Percentiles rank a stretch among this genome's conserved stretches.
Evolutionary conservation across 1,284 basidiomycete genomes (phyloP).

Genomic region (Boletus albobrunnescens): DNA sequence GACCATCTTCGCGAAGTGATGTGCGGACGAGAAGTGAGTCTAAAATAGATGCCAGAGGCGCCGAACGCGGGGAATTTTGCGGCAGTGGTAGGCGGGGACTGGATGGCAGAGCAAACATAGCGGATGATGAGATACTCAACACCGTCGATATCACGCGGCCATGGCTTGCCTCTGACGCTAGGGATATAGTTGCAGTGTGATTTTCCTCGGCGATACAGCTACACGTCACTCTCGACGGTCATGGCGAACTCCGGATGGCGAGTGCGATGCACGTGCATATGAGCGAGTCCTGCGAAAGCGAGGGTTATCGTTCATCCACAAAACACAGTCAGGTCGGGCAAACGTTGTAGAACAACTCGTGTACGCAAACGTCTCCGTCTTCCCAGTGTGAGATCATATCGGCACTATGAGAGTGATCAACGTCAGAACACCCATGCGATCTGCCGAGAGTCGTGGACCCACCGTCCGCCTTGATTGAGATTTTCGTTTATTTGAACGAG

Average conservation of each 20-base stretch:
- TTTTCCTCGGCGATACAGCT: conserved; percentile 25
- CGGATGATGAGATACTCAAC: conserved; percentile 16
- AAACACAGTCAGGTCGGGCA: conserved; percentile 9
- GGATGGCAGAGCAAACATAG: conserved; percentile 25
- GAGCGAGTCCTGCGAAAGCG: conserved; percentile 29
- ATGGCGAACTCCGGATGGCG: conserved; percentile 29
- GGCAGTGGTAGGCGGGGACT: conserved; percentile 7
- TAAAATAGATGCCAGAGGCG: conserved; percentile 20
- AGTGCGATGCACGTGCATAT: conserved; percentile 37
- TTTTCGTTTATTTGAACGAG: conserved; percentile 80
- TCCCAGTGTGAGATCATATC: conserved; percentile 36
- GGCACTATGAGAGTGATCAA: conserved; percentile 31
- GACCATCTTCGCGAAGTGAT: conserved; percentile 27
- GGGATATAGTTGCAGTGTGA: conserved; percentile 23
- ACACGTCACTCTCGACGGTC: conserved; percentile 19
- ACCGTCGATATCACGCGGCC: conserved; percentile 20
- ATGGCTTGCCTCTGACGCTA: conserved; percentile 16
- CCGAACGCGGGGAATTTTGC: conserved; percentile 16
- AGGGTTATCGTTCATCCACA: conserved; percentile 11
- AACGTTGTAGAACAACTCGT: conserved; percentile 34
- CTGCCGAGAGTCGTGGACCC: conserved; percentile 18
- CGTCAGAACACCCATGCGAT: conserved; percentile 8
- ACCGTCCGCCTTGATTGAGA: conserved; percentile 76
- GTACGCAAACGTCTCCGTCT: conserved; percentile 31
- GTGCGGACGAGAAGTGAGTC: conserved; percentile 17